Evolutionary conservation across 139 green algal genomes (phyloP), one percentile per base, ranked within the genome.

Genomic region (Picochlorum sp.): DNA sequence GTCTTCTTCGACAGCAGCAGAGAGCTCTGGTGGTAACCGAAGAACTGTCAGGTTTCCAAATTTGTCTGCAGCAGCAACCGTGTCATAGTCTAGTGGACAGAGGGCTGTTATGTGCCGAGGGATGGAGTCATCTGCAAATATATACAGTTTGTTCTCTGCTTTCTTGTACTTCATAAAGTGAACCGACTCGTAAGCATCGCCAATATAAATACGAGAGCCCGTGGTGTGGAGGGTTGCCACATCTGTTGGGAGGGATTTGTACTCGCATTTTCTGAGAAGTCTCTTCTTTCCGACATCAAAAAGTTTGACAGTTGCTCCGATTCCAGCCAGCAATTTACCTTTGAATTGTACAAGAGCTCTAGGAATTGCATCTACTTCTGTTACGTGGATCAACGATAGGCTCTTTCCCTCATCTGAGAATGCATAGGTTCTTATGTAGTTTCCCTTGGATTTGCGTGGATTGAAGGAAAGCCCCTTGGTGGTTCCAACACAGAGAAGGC

Each of bases 271-370:
- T 24, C 90, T 78, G 69, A 99, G 86, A 64, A 99, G 78, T 78
- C 95, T 94, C 79, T 96, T 95, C 76, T 95, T 95, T 66, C 94
- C 94, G 38, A 95, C 61, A 51, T 98, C 94, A 62, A 95, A 97
- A 51, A 99, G 63, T 11, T 90, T 80, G 54, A 99, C 76, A 23
- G 79, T 69, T 59, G 81, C 77, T 49, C 89, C 90, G 11, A 97
- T 74, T 20, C 94, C 91, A 9, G 83, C 91, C 45, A 99, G 84
- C 70, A 99, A 73, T 21, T 83, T 76, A 8, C 87, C 88, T 78
- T 95, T 89, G 83, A 96, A 96, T 10, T 66, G 75, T 23, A 68
- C 74, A 63, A 99, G 65, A 8, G 90, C 88, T 1, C 82, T 79
- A 4, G 87, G 87, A 26, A 95, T 80, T 30, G 66, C 83, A 41